phyloP scores from a whole-genome alignment of 371 early-diverging fungal species.

The Rhizopus sp. region DNA sequence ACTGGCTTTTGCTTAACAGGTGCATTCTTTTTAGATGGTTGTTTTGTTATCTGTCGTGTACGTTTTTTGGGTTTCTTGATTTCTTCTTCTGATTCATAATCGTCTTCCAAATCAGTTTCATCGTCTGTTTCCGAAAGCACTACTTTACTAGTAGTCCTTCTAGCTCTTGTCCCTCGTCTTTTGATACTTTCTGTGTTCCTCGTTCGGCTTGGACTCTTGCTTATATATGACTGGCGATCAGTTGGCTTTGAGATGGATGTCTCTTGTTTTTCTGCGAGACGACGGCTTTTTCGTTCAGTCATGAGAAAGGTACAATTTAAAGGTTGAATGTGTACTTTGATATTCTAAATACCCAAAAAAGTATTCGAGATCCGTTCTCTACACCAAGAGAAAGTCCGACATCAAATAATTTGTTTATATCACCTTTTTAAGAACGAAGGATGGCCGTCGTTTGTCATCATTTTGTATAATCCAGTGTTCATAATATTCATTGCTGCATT shows the following conservation, averaged over 20 bases:
- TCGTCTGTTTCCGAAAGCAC: not conserved
- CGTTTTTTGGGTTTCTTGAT: not conserved
- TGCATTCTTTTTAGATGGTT: not conserved
- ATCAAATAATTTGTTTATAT: too few species aligned
- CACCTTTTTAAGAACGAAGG: too few species aligned
- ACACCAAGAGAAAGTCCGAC: too few species aligned
- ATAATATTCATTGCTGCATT: too few species aligned
- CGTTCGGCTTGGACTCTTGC: not conserved
- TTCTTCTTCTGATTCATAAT: constrained; percentile 3
- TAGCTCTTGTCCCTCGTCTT: not conserved
- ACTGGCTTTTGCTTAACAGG: not conserved
- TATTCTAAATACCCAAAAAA: too few species aligned
- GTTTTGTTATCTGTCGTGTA: not conserved
- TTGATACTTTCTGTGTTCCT: not conserved
- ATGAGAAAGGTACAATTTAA: too few species aligned
- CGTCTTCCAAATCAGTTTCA: not conserved
- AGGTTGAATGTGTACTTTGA: too few species aligned
- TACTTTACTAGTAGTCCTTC: not conserved
- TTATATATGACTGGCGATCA: too few species aligned
- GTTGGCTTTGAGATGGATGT: not conserved
- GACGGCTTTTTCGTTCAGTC: not conserved
- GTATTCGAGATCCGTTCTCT: too few species aligned
- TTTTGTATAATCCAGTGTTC: too few species aligned
- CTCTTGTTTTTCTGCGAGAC: not conserved
- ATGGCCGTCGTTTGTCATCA: too few species aligned